These are phyloP conservation scores for Hanseniaspora taiwanica DNA, from an alignment of 805 yeast species.

Conservation along the genomic window DNA sequence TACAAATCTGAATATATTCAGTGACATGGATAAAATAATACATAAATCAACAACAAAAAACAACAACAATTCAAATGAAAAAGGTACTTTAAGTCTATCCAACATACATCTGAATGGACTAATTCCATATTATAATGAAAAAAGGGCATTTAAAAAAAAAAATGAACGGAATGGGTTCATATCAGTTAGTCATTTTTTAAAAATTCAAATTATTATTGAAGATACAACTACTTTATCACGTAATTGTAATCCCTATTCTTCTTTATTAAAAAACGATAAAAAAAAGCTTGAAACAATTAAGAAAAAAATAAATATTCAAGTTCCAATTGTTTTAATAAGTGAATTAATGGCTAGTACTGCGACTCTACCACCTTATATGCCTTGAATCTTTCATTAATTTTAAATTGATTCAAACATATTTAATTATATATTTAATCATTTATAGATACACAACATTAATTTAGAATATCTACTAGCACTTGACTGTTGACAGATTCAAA, in stretches of 20 bases:
- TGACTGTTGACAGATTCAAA: neutral
- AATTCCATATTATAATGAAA: neutral
- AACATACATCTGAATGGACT: neutral
- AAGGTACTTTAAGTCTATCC: neutral
- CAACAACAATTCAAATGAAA: neutral
- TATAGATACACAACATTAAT: too few species aligned
- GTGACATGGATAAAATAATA: neutral
- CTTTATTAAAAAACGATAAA: neutral
- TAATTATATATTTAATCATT: too few species aligned
- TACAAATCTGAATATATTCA: neutral
- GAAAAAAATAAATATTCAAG: neutral
- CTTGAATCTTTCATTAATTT: too few species aligned
- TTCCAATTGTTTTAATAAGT: neutral
- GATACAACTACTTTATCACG: neutral
- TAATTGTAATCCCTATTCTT: neutral
- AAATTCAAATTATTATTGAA: neutral
- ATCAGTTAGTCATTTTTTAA: neutral
- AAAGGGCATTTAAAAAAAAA: neutral
- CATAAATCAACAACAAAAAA: neutral
- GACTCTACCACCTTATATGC: neutral
- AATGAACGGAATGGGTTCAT: neutral
- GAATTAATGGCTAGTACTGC: neutral
- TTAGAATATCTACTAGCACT: too few species aligned
- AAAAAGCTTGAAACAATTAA: neutral
- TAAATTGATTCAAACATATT: too few species aligned